Base-by-base conservation (phyloP, 2,329 filamentous ascomycete species). In the Sphaerulina vaccinii region DNA sequence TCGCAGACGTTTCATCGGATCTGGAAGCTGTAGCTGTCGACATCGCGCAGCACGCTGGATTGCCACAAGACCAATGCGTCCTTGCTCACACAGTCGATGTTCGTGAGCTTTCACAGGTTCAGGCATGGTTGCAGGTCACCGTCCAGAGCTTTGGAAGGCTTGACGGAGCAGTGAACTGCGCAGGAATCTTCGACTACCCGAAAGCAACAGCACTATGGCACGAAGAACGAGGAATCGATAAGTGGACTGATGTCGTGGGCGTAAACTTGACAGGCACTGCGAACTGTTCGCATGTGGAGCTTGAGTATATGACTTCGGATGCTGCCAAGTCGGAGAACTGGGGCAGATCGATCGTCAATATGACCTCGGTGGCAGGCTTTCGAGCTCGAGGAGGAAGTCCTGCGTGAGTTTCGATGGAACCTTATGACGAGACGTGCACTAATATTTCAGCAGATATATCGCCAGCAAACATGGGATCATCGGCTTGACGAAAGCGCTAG, bases 321-420 rank as follows among this genome's bases (percentile, higher is more conserved):
- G 77, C 78, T 2, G 39, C 39, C 15, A 39, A 39, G 13, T 15
- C 36, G 9, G 36, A 21, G 10, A 19, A 39, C 5, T 39, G 36
- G 36, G 15, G 45, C 16, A 38, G 35, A 11, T 79, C 78, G 49
- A 82, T 84, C 62, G 80, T 84, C 27, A 83, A 82, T 62, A 70
- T 73, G 10, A 60, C 71, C 5, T 74, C 71, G 52, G 65, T 69
- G 9, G 71, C 72, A 8, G 76, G 75, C 0, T 29, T 75, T 3
- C 61, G 42, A n/a, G 54, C 50, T 13, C 32, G 36, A 11, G 37
- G 53, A 16, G 51, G 49, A 9, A 44, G 47, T 9, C 47, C 47
- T 27, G 51, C 21, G 29, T 41, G 32, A 41, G 29, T 35, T 33
- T n/a, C 21, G 18, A 3, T 7, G 15, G 33, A 13, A 15, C 7